These are phyloP conservation scores for Tympanopsis confertula DNA, from an alignment of 2,329 filamentous ascomycete genomes.

Conservation along the genomic window DNA sequence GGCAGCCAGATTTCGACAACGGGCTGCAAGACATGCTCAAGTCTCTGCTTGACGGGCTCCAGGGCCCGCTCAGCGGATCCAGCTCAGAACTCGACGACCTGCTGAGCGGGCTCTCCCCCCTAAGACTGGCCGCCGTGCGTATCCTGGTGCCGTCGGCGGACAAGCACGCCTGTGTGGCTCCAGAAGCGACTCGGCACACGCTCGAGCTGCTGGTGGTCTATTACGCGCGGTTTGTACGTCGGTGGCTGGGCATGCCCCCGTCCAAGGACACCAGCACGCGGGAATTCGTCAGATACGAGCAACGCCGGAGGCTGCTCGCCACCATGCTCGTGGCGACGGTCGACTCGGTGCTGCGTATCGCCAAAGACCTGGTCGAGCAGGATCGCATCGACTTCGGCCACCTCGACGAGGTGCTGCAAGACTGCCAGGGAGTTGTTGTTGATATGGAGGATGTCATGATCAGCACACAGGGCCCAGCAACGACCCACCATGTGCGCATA, in stretches of 20 bases:
- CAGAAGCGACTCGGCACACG: conserved; percentile 14
- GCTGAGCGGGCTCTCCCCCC: conserved; percentile 39
- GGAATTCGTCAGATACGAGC: conserved; percentile 47
- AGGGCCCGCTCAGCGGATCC: conserved; percentile 47
- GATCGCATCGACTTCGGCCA: conserved; percentile 36
- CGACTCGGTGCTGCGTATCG: conserved; percentile 46
- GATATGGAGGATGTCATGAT: conserved; percentile 29
- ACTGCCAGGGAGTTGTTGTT: conserved; percentile 41
- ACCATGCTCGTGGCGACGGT: conserved; percentile 42
- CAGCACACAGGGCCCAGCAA: conserved; percentile 14
- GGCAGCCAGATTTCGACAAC: conserved; percentile 22
- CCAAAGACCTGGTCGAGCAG: conserved; percentile 38
- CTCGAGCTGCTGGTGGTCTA: conserved; percentile 44
- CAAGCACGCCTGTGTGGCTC: conserved; percentile 6
- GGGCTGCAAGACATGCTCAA: conserved; percentile 28
- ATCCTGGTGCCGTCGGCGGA: conserved; percentile 22
- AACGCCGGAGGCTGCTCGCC: conserved; percentile 39
- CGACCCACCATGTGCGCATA: conserved; percentile 50
- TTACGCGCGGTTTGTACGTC: conserved; percentile 45
- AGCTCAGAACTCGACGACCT: conserved; percentile 48
- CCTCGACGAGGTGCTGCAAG: conserved; percentile 43
- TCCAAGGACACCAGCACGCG: conserved; percentile 38
- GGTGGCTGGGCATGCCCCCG: conserved; percentile 50
- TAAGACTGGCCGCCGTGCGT: conserved; percentile 40
- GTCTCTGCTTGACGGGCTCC: conserved; percentile 40